A percentile compares a stretch with the other conserved stretches of the same genome.
phyloP scores from a whole-genome alignment of 352 stramenopile genomes.

The Phytopythium ostracodes region DNA sequence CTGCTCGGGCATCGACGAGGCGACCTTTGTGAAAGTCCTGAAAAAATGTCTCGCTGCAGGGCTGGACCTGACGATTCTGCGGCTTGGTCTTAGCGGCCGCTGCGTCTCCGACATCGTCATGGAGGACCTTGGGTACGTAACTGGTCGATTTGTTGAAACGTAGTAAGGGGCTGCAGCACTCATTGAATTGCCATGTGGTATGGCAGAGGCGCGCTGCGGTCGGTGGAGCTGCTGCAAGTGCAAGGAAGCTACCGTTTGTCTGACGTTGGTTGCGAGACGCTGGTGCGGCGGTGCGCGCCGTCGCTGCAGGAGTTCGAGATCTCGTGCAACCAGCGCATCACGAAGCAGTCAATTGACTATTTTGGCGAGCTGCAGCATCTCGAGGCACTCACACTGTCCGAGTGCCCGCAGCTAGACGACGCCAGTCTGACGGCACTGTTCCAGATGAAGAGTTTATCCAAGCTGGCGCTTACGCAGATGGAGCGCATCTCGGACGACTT shows the following conservation, averaged over 20 bases:
- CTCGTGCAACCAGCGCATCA: conserved; percentile 83
- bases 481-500: conserved; percentile 64
- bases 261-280: conserved; percentile 51
- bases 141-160: not conserved
- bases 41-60: conserved; percentile 44
- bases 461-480: conserved; percentile 76
- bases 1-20: conserved; percentile 78
- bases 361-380: conserved; percentile 66
- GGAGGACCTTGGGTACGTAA: conserved; percentile 45
- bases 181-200: conserved; percentile 3
- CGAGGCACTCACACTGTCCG: conserved; percentile 60
- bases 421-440: conserved; percentile 48
- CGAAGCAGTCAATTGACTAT: conserved; percentile 64
- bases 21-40: conserved; percentile 44
- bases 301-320: conserved; percentile 74
- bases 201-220: conserved; percentile 42
- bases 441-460: conserved; percentile 57
- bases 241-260: conserved; percentile 78
- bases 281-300: conserved; percentile 64
- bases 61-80: conserved; percentile 45
- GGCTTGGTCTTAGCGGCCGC: conserved; percentile 68
- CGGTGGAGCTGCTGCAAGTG: conserved; percentile 62
- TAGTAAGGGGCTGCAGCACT: not conserved
- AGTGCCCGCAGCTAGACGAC: conserved; percentile 77
- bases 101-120: conserved; percentile 77